Conservation (phyloP, 2,329 filamentous ascomycete species). For the Zymoseptoria tritici region DNA sequence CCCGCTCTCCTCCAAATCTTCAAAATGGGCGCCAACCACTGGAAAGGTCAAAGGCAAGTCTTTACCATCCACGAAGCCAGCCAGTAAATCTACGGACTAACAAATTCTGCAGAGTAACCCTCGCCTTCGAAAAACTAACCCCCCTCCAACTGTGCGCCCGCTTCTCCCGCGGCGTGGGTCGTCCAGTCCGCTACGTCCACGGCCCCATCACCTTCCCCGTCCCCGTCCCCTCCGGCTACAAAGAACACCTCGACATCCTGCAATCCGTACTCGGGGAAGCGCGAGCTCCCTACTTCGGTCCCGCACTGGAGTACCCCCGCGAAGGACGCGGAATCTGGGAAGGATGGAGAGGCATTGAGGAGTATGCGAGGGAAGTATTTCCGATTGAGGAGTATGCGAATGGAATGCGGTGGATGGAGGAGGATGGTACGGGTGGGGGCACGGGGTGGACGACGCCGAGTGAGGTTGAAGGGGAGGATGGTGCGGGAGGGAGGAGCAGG, state of each 20-base stretch:
- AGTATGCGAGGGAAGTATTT: conserved; percentile 92
- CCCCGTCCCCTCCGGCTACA: conserved; percentile 78
- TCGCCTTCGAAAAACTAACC: conserved; percentile 84
- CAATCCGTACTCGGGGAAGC: conserved; percentile 53
- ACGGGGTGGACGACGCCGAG: conserved; percentile 13
- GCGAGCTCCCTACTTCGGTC: conserved; percentile 56
- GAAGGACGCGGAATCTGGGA: conserved; percentile 83
- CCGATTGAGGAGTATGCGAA: conserved; percentile 92
- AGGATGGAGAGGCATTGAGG: conserved; percentile 80
- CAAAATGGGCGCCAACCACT: conserved; percentile 82
- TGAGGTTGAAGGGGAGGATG: conserved; percentile 14
- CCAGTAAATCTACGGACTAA: too few species aligned
- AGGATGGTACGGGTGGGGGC: conserved; percentile 28
- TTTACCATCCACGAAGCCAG: too few species aligned
- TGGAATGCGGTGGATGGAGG: conserved; percentile 83
- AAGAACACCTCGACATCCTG: conserved; percentile 69
- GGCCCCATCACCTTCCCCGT: conserved; percentile 78
- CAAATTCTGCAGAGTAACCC: conserved; percentile 65
- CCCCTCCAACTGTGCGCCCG: conserved; percentile 73
- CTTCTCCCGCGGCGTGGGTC: conserved; percentile 70
- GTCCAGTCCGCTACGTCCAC: conserved; percentile 69
- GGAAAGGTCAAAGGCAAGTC: conserved; percentile 64
- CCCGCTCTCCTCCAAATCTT: conserved; percentile 88
- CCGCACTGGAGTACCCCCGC: conserved; percentile 55
- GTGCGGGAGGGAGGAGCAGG: conserved; percentile 10